Evolutionary conservation across 192 early-diverging fungal genomes (phyloP), one percentile per base, ranked within the genome.

Genomic region (Coemansia sp.): DNA sequence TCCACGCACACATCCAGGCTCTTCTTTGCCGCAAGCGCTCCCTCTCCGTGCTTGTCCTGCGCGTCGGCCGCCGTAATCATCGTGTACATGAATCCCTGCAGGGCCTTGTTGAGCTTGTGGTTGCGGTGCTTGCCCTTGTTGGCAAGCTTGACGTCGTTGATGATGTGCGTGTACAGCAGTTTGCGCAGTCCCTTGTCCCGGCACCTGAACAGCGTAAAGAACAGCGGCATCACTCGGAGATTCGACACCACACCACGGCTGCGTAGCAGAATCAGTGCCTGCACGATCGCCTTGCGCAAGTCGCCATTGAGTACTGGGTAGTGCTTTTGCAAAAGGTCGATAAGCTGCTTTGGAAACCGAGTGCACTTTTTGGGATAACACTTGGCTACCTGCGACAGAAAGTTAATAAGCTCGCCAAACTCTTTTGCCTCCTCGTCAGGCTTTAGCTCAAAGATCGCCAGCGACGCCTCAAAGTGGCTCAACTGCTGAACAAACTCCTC

Each of bases 71-170:
- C 84, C 45, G 88, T 91, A 21, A 98, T 82, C 89, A 99, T 95
- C 57, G 90, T 96, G 78, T 95, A 99, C 97, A 99, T 98, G 70
- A 93, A 97, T 62, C 92, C 93, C 84, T 98, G 98, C 46, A 99
- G 84, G 19, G 92, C 89, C 76, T 96, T 98, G 90, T 99, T 99
- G 56, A 99, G 85, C 77, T 93, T 94, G 88, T 97, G 96, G 87
- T 99, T 98, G 79, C 95, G 96, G 33, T 89, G 85, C 74, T 95
- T 95, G 41, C 80, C 80, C 35, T 85, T 87, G 84, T 98, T 99
- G 50, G 94, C 87, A 59, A 87, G 89, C 74, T 95, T 95, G 84
- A 99, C 95, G 79, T 99, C 96, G 57, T 86, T 90, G 1, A 99
- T 94, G 70, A 99, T 98, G 78, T 97, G 93, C 53, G 78, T 88